A percentile compares a stretch with the other conserved stretches of the same genome.
Evolutionary conservation across 1,284 basidiomycete species (phyloP).

Genomic region (Austroboletus rostrupii): DNA sequence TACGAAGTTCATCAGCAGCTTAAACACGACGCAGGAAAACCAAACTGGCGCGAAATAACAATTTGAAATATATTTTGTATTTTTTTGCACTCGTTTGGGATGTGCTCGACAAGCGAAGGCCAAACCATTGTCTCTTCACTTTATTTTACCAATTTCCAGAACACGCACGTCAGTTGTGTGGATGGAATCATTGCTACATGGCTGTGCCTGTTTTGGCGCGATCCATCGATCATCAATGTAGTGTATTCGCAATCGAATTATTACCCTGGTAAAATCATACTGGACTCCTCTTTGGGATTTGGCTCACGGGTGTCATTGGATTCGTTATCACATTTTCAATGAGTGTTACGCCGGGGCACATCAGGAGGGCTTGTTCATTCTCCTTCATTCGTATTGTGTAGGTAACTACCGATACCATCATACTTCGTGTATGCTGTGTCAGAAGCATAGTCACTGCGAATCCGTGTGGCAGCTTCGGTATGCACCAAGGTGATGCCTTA

Average conservation of each 20-base stretch:
- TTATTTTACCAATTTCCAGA: conserved; percentile 62
- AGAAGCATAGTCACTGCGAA: conserved; percentile 64
- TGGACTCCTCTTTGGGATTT: conserved; percentile 57
- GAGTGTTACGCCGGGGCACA: conserved; percentile 69
- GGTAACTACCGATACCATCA: conserved; percentile 65
- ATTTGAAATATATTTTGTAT: no score
- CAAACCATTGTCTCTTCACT: conserved; percentile 67
- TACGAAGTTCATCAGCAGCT: no score
- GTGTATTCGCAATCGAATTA: conserved; percentile 57
- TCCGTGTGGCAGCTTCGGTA: conserved; percentile 72
- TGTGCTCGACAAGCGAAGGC: conserved; percentile 63
- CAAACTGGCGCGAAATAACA: conserved; percentile 71
- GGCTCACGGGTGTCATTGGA: conserved; percentile 57
- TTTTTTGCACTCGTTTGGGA: conserved; percentile 64
- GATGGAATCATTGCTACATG: conserved; percentile 63
- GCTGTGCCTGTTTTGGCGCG: conserved; percentile 57
- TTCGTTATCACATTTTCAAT: conserved; percentile 59
- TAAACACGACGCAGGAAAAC: conserved; percentile 40
- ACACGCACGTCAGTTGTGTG: conserved; percentile 67
- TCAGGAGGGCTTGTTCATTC: conserved; percentile 45
- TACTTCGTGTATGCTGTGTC: conserved; percentile 67
- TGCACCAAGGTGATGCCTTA: conserved; percentile 48
- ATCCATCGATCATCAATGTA: conserved; percentile 57
- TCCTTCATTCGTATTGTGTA: not conserved
- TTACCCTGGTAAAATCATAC: conserved; percentile 62